phyloP scores from a whole-genome alignment of 169 alveolate species.

The Cryptosporidium bovis region DNA sequence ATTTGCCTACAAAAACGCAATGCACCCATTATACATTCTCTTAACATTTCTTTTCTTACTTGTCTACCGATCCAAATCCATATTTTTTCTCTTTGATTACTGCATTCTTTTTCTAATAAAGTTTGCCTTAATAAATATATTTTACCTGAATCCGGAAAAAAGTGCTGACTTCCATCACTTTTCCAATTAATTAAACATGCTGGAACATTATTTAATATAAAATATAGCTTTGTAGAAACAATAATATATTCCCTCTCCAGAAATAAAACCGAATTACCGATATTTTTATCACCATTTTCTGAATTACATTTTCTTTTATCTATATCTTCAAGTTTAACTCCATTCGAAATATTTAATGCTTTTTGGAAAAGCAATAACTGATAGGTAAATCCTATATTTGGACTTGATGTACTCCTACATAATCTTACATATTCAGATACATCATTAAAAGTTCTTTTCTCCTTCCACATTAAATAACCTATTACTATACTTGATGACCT shows the following conservation, averaged over 20 bases:
- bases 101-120: not conserved
- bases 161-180: constrained; percentile 2
- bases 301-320: no score
- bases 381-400: constrained; percentile 78
- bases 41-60: not conserved
- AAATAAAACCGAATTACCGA: not conserved
- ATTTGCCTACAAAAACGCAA: constrained; percentile 58
- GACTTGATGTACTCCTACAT: constrained; percentile 76
- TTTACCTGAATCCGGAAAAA: constrained; percentile 3
- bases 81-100: constrained; percentile 17
- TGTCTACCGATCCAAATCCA: constrained; percentile 72
- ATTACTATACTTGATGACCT: constrained; percentile 78
- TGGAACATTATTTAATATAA: constrained; percentile 17
- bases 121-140: constrained; percentile 48
- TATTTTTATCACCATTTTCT: not conserved
- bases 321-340: no score
- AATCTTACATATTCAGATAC: constrained; percentile 80
- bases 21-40: constrained; percentile 25
- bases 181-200: constrained; percentile 53
- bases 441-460: constrained; percentile 63
- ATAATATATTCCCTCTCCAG: constrained; percentile 20
- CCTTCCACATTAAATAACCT: constrained; percentile 78
- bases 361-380: constrained; percentile 73
- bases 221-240: constrained; percentile 19
- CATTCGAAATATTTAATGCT: not conserved